Evolutionary conservation across 192 early-diverging fungal species (phyloP), one percentile per base, ranked within the genome.

Genomic region (Gigaspora rosea): DNA sequence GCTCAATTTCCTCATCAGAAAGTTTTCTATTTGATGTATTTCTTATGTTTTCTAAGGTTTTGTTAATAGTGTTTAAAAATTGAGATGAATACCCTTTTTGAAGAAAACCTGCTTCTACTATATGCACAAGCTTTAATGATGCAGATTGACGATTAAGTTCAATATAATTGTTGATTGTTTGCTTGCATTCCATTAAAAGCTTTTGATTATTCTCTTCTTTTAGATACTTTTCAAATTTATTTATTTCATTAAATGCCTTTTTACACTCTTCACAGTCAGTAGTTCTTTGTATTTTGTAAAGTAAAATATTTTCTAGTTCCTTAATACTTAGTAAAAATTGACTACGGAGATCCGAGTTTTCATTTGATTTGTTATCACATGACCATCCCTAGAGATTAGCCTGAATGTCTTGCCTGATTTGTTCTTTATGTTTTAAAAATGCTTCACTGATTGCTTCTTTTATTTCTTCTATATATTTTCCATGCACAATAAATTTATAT

Each of bases 401-500:
- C n/a, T n/a, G n/a, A 67, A 67, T 6, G 47, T 67, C 20, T 22
- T 22, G 65, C n/a, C 6, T 48, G 16, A 67, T 67, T 10, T 18
- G 33, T 48, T 67, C 10, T 41, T 67, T 41, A 22, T 67, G 65
- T 66, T 67, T 48, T 18, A 67, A 33, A 41, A 76, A 76, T 11
- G 75, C 62, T 18, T 15, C 15, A 11, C 66, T 63, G 41, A 76
- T 76, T 1, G 61, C 56, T 52, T 76, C 75, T 51, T 76, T 76
- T 46, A 76, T 11, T 41, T 76, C 66, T 46, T 62, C 56, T 13
- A 76, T 76, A 57, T 47, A 15, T 35, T 76, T 35, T 16, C 75
- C 75, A 49, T 33, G 75, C 20, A 35, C 63, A 65, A 76, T 76
- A 32, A 76, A 76, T 76, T 76, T 63, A 51, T 67, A 57, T 20